Evolutionary conservation across 805 yeast species (phyloP), one percentile per base, ranked within the genome.

Genomic region (Wickerhamomyces silvicola): DNA sequence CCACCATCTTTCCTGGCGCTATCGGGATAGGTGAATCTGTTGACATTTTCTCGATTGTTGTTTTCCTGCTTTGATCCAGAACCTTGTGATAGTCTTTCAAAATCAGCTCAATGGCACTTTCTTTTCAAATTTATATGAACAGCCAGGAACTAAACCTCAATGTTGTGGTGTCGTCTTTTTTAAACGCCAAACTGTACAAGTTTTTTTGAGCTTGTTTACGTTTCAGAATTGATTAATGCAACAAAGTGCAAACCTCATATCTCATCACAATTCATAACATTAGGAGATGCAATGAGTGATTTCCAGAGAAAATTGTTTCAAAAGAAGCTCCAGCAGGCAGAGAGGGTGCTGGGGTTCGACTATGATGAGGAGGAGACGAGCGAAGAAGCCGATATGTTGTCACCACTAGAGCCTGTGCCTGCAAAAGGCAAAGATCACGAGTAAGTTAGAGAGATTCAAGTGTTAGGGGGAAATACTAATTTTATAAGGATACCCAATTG

Each of bases 401-500:
- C 17, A 5, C 8, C 26, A 12, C 26, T 13, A 22, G n/a, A 7
- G 8, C 24, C 24, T 7, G n/a, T 6, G n/a, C 7, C n/a, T 22
- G n/a, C 26, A 11, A 23, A 11, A 11, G 21, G 3, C 6, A 10
- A 4, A 7, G 7, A 10, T n/a, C 20, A 25, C 3, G 22, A 26
- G 28, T 26, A 18, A 7, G 28, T 26, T 4, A 12, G 7, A 13
- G 6, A 10, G 14, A 7, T 8, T 12, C 10, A 6, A 10, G 14
- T 10, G 10, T 17, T 13, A 10, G 12, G 15, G 8, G 7, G 5
- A n/a, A 7, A 5, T 23, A 24, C 27, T 25, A 16, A 25, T 10
- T 5, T 13, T 25, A 10, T 6, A 23, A 13, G 17, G 5, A 23
- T 23, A 14, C 10, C 24, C 20, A 5, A 15, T 30, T 63, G 69